Evolutionary conservation across 805 yeast species (phyloP), one percentile per base, ranked within the genome.

Genomic region (Schizosaccharomyces osmophilus): DNA sequence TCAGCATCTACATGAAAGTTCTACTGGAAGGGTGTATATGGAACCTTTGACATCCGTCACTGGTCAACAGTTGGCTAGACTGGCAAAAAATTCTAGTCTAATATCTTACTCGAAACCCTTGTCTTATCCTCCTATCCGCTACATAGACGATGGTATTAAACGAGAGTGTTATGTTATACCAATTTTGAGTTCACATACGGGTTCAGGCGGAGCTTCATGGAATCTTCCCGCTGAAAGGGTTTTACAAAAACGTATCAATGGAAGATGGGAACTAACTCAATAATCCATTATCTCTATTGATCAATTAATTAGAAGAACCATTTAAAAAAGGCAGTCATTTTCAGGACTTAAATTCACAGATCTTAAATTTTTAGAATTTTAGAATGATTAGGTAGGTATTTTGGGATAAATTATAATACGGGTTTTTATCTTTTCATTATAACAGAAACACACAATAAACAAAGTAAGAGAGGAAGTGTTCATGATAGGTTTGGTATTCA

Each of bases 91-190:
- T 22, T 82, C 94, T 24, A 81, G 85, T 0, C 73, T 89, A 59
- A 68, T 89, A 51, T 80, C 90, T 0, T 88, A 84, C 71, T 87
- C 97, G 31, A 90, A 89, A 68, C 97, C 97, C 0, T 72, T 89
- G 61, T 95, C 95, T 0, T 85, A 86, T 62, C 95, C 95, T 2
- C 94, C 87, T 1, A 94, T 95, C 1, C 83, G 83, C 67, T 75
- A 78, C 64, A 67, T 85, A 15, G 74, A 81, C 3, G 73, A 84
- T 0, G 61, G 36, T 5, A 19, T n/a, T 8, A 84, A 83, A 67
- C 75, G 96, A 66, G 89, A 84, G 67, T 86, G 94, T 66, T 88
- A 87, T 72, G 95, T 89, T 17, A 82, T 87, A 60, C 97, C 97
- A 0, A 73, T 95, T 62, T 81, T 85, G 68, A 96, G 97, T 5